phyloP scores from a whole-genome alignment of 2,329 filamentous ascomycete genomes.

The Fusarium subtropicale region DNA sequence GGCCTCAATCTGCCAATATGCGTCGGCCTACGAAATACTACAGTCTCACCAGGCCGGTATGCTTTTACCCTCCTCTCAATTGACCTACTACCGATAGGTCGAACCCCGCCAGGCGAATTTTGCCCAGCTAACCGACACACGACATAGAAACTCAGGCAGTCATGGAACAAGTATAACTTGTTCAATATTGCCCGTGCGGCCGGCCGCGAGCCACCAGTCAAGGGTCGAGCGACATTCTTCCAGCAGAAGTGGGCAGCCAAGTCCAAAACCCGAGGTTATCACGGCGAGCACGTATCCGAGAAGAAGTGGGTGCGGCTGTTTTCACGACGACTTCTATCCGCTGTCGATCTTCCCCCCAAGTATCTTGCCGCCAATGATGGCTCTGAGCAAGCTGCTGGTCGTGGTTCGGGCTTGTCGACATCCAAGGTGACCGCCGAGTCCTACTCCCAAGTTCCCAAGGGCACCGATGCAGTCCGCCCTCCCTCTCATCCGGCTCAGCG shows the following conservation, averaged over 20 bases:
- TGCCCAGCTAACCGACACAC: conserved; percentile 31
- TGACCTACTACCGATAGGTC: conserved; percentile 4
- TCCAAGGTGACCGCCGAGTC: conserved; percentile 50
- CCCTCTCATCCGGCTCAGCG: conserved; percentile 40
- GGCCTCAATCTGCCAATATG: conserved; percentile 57
- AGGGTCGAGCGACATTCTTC: conserved; percentile 77
- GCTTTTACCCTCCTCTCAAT: conserved; percentile 45
- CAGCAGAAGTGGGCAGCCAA: conserved; percentile 99
- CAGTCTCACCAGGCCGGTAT: conserved; percentile 73
- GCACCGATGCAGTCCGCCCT: conserved; percentile 30
- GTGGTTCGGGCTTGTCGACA: conserved; percentile 76
- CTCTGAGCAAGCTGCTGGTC: conserved; percentile 82
- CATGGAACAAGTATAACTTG: conserved; percentile 97
- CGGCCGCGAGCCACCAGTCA: conserved; percentile 49
- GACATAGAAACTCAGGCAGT: conserved; percentile 86
- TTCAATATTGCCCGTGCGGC: conserved; percentile 77
- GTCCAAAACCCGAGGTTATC: conserved; percentile 83
- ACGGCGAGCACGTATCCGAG: conserved; percentile 94
- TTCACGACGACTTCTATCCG: conserved; percentile 80
- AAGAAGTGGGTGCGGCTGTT: conserved; percentile 96
- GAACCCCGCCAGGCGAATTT: conserved; percentile 18
- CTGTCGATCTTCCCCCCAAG: conserved; percentile 84
- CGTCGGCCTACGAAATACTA: conserved; percentile 72
- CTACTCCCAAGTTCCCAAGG: conserved; percentile 49
- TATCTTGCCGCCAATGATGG: conserved; percentile 87